These are phyloP conservation scores for Suillus americanus DNA, from an alignment of 768 basidiomycete genomes.

Conservation along the genomic window DNA sequence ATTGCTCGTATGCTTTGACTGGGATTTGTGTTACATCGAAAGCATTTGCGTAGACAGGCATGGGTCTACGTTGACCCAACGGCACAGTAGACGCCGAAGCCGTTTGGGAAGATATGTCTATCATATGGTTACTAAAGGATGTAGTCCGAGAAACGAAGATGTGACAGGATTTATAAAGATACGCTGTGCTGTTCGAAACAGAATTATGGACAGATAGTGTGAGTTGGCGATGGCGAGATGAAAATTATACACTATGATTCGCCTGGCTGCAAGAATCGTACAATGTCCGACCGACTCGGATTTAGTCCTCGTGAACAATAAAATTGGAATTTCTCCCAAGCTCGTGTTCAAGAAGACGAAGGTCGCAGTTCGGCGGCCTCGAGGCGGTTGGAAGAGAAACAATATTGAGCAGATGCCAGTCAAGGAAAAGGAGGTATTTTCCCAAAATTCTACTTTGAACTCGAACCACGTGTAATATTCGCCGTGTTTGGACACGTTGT, in stretches of 20 bases:
- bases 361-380: not conserved
- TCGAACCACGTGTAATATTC: constrained; percentile 3
- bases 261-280: not conserved
- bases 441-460: not conserved
- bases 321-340: constrained; percentile 6
- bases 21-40: constrained; percentile 33
- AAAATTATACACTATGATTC: not conserved
- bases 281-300: constrained; percentile 5
- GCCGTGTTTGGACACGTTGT: not conserved
- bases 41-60: constrained; percentile 31
- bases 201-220: not conserved
- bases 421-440: constrained; percentile 1
- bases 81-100: not conserved
- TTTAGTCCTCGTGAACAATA: constrained; percentile 4
- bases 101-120: not conserved
- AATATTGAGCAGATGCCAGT: not conserved
- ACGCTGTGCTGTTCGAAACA: not conserved
- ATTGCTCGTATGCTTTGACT: constrained; percentile 30
- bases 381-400: not conserved
- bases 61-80: constrained; percentile 1
- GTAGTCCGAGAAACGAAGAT: not conserved
- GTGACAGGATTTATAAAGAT: not conserved
- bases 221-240: not conserved
- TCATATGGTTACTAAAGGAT: not conserved
- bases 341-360: constrained; percentile 6